These are phyloP conservation scores for Taiozyma onychis DNA, from an alignment of 1,139 yeast genomes.

Conservation along the genomic window DNA sequence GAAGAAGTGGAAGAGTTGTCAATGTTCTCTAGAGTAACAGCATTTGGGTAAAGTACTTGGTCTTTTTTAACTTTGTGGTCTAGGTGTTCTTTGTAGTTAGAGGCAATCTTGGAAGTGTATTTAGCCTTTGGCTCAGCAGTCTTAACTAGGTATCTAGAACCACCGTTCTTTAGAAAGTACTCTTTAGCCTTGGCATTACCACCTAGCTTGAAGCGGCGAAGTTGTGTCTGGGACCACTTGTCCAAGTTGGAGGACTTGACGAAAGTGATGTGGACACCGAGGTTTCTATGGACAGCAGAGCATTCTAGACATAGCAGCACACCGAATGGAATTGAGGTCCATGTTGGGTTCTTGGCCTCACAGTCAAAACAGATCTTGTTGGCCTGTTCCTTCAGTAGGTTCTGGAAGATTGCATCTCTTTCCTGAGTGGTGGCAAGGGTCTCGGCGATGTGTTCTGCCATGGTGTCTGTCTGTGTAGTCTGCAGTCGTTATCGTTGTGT, in stretches of 20 bases:
- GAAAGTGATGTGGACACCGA: conserved; percentile 94
- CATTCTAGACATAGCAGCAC: conserved; percentile 91
- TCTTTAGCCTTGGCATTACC: conserved; percentile 87
- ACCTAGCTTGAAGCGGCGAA: conserved; percentile 87
- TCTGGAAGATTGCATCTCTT: conserved; percentile 50
- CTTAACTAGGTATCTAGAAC: conserved; percentile 55
- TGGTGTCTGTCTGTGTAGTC: background rate
- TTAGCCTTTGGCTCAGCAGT: conserved; percentile 66
- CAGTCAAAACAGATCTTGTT: conserved; percentile 92
- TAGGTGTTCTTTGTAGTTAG: conserved; percentile 72
- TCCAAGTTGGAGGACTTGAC: conserved; percentile 91
- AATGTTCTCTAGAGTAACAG: conserved; percentile 54
- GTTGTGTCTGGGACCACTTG: conserved; percentile 84
- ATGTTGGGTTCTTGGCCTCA: conserved; percentile 89
- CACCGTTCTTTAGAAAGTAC: conserved; percentile 79
- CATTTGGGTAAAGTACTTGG: conserved; percentile 61
- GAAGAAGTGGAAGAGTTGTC: conserved; percentile 35
- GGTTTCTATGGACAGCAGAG: conserved; percentile 92
- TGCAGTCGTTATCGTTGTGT: background rate
- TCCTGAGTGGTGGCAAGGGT: conserved; percentile 60
- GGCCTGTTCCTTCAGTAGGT: conserved; percentile 59
- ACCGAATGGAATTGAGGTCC: conserved; percentile 98
- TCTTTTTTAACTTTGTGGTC: conserved; percentile 65
- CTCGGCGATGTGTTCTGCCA: conserved; percentile 43
- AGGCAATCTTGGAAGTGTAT: conserved; percentile 76